These are phyloP conservation scores for Rhizomucor pusillus DNA, from an alignment of 371 early-diverging fungal genomes.

Conservation along the genomic window DNA sequence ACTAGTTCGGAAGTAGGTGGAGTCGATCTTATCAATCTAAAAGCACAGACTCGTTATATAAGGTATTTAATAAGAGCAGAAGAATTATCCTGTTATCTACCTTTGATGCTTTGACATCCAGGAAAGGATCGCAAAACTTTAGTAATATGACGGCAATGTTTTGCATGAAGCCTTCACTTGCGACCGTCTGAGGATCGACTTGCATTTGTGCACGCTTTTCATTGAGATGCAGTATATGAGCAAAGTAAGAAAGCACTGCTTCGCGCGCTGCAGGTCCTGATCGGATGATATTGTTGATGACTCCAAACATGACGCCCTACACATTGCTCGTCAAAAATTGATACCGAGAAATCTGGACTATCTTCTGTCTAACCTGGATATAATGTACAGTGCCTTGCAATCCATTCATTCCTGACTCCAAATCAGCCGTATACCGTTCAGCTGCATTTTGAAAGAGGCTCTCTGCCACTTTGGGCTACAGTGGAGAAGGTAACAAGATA, in stretches of 20 bases:
- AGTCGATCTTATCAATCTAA: slow-evolving; percentile 69
- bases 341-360: background rate
- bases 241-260: slow-evolving; percentile 61
- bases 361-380: slow-evolving; percentile 45
- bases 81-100: slow-evolving; percentile 12
- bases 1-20: slow-evolving; percentile 58
- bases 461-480: slow-evolving; percentile 62
- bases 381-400: slow-evolving; percentile 68
- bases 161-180: slow-evolving; percentile 87
- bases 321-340: background rate
- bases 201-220: slow-evolving; percentile 82
- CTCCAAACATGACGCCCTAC: slow-evolving; percentile 61
- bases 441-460: slow-evolving; percentile 60
- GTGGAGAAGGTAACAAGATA: slow-evolving; percentile 13
- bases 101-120: slow-evolving; percentile 72
- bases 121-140: slow-evolving; percentile 79
- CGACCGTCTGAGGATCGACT: slow-evolving; percentile 72
- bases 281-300: slow-evolving; percentile 74
- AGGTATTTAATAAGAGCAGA: background rate
- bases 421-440: slow-evolving; percentile 50
- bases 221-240: slow-evolving; percentile 64
- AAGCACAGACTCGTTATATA: background rate
- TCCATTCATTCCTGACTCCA: slow-evolving; percentile 59
- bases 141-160: slow-evolving; percentile 71
- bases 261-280: slow-evolving; percentile 59